These are phyloP conservation scores for Phialemoniopsis sp. DNA, from an alignment of 2,329 filamentous ascomycete genomes.

Conservation along the genomic window DNA sequence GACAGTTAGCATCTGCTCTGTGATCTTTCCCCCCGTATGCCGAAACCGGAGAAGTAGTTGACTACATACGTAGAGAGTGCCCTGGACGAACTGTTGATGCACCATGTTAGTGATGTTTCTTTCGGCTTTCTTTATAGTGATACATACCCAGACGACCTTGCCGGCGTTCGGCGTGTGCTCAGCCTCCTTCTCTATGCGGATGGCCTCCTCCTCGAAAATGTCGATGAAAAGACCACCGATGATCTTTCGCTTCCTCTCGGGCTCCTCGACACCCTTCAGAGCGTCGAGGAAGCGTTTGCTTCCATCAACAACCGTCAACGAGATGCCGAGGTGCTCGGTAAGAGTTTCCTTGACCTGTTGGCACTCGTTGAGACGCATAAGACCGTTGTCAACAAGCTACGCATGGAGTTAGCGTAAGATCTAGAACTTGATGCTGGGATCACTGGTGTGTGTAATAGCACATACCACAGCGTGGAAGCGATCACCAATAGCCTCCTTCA, in stretches of 20 bases:
- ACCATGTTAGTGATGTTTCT: no score
- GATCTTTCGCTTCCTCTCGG: conserved; percentile 72
- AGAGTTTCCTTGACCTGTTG: conserved; percentile 77
- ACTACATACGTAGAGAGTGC: conserved; percentile 59
- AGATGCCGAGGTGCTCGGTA: conserved; percentile 76
- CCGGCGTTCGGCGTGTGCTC: conserved; percentile 64
- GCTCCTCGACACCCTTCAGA: conserved; percentile 71
- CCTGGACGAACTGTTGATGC: conserved; percentile 62
- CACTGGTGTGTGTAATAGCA: no score
- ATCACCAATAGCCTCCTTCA: conserved; percentile 70
- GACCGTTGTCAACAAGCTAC: conserved; percentile 73
- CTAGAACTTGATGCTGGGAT: no score
- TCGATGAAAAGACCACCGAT: conserved; percentile 68
- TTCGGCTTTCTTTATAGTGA: no score
- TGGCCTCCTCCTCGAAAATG: conserved; percentile 75
- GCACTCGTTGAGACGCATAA: conserved; percentile 84
- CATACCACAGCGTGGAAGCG: conserved; percentile 54
- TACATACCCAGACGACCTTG: conserved; percentile 62
- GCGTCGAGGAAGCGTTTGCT: conserved; percentile 71
- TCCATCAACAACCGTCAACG: conserved; percentile 83
- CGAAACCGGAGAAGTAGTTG: no score
- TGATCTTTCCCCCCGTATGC: no score
- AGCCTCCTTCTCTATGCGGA: conserved; percentile 65
- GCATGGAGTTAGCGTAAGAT: conserved; percentile 56
- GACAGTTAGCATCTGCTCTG: no score